A percentile compares a stretch with the other conserved stretches of the same genome.
Conservation (phyloP, 2,329 filamentous ascomycete genomes). For the Colletotrichum endophyticum region DNA sequence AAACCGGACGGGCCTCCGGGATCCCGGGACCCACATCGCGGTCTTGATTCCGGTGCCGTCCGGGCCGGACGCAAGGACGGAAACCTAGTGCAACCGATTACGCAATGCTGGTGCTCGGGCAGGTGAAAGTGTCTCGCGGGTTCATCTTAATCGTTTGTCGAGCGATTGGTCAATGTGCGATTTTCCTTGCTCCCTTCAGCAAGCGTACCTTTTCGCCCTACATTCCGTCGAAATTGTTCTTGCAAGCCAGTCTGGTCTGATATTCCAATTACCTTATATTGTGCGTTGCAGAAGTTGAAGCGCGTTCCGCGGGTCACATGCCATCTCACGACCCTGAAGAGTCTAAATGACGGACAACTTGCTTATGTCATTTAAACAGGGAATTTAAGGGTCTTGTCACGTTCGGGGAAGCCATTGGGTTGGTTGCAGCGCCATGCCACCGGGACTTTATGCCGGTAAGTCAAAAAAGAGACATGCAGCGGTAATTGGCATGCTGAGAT, state of each 20-base stretch:
- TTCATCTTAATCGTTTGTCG: neutral
- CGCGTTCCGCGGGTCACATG: neutral
- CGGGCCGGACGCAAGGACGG: neutral
- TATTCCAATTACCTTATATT: neutral
- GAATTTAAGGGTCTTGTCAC: slow-evolving; percentile 1
- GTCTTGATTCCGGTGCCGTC: neutral
- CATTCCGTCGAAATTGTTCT: neutral
- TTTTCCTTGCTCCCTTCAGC: neutral
- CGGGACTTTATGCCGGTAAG: slow-evolving; percentile 1
- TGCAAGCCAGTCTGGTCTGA: neutral
- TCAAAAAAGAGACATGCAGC: neutral
- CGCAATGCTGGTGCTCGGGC: neutral
- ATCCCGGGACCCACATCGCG: neutral
- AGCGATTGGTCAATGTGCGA: neutral
- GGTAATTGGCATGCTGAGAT: neutral
- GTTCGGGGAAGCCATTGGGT: neutral
- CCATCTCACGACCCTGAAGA: neutral
- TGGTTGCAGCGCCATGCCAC: neutral
- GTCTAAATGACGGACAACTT: neutral
- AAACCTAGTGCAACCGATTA: neutral
- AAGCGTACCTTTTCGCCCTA: neutral
- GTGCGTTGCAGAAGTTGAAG: neutral
- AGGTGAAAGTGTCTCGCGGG: neutral
- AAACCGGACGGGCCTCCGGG: neutral
- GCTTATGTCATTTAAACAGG: neutral